Conservation (phyloP, 1,139 yeast species). For the Taiozyma sp. region DNA sequence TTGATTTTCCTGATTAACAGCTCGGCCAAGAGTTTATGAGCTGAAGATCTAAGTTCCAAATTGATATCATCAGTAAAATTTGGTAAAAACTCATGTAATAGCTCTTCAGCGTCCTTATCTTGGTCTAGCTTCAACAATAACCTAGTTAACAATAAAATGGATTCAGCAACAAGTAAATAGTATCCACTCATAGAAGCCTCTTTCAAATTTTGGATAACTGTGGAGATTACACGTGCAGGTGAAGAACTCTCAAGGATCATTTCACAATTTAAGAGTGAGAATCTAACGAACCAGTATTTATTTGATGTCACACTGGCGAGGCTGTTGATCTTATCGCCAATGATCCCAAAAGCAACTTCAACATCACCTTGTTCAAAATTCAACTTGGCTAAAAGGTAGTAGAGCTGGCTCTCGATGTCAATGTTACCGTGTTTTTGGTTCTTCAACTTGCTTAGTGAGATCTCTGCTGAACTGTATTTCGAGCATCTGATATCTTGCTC, state of each 20-base stretch:
- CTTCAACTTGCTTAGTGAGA: slow-evolving; percentile 8
- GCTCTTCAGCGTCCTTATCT: slow-evolving; percentile 33
- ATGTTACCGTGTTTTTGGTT: slow-evolving; percentile 16
- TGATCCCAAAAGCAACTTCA: slow-evolving; percentile 32
- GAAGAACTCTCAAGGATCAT: slow-evolving; percentile 36
- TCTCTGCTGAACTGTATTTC: slow-evolving; percentile 10
- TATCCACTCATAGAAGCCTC: slow-evolving; percentile 40
- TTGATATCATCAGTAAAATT: slow-evolving; percentile 34
- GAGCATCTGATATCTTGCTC: slow-evolving; percentile 15
- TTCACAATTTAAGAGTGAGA: slow-evolving; percentile 41
- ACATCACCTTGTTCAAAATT: slow-evolving; percentile 25
- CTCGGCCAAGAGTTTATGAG: slow-evolving; percentile 36
- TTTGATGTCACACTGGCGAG: slow-evolving; percentile 29
- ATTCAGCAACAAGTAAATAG: slow-evolving; percentile 36
- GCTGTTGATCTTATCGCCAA: slow-evolving; percentile 27
- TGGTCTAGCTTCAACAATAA: slow-evolving; percentile 34
- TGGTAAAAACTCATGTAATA: slow-evolving; percentile 38
- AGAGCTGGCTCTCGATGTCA: slow-evolving; percentile 25
- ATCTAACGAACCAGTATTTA: slow-evolving; percentile 36
- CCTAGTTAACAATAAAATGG: slow-evolving; percentile 35
- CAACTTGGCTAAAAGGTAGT: slow-evolving; percentile 19
- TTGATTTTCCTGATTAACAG: slow-evolving; percentile 18
- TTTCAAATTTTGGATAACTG: slow-evolving; percentile 41
- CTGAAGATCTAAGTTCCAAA: slow-evolving; percentile 32
- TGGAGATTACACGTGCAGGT: slow-evolving; percentile 38